A percentile compares a stretch with the other conserved stretches of the same genome.
Conservation (phyloP, 192 early-diverging fungal genomes). For the Haplosporangium gracile region DNA sequence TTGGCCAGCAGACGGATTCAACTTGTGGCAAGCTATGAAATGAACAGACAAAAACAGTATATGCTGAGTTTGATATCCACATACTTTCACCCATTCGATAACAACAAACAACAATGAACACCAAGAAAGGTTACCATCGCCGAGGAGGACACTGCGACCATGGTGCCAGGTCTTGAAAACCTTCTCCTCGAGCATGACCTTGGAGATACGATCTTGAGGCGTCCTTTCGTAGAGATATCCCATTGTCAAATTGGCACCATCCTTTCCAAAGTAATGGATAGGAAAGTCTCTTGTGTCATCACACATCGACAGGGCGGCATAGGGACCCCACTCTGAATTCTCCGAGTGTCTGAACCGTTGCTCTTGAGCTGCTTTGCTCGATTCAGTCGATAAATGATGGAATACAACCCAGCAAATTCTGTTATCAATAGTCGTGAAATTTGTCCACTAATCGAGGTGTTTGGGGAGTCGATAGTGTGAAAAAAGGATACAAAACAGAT, state of each 20-base stretch:
- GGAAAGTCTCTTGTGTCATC: slow-evolving; percentile 7
- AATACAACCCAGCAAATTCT: too few species aligned
- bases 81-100: neutral
- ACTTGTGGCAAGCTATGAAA: neutral
- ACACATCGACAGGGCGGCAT: slow-evolving; percentile 6
- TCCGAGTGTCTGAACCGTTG: neutral
- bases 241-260: neutral
- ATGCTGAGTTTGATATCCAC: neutral
- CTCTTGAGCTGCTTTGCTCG: too few species aligned
- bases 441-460: too few species aligned
- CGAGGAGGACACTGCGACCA: slow-evolving; percentile 2
- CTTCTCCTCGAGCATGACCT: slow-evolving; percentile 19
- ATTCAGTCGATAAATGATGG: too few species aligned
- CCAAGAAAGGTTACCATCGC: slow-evolving; percentile 3
- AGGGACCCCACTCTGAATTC: slow-evolving; percentile 15
- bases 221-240: slow-evolving; percentile 2
- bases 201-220: slow-evolving; percentile 9
- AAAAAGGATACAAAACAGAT: too few species aligned
- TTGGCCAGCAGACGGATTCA: neutral
- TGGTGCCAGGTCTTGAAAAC: slow-evolving; percentile 18
- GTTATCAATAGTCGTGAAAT: too few species aligned
- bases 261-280: neutral
- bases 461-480: too few species aligned
- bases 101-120: neutral
- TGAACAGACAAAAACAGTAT: neutral